Evolutionary conservation across 495 filamentous ascomycete species (phyloP), one percentile per base, ranked within the genome.

Genomic region (Hypoxylon lienhwacheense): DNA sequence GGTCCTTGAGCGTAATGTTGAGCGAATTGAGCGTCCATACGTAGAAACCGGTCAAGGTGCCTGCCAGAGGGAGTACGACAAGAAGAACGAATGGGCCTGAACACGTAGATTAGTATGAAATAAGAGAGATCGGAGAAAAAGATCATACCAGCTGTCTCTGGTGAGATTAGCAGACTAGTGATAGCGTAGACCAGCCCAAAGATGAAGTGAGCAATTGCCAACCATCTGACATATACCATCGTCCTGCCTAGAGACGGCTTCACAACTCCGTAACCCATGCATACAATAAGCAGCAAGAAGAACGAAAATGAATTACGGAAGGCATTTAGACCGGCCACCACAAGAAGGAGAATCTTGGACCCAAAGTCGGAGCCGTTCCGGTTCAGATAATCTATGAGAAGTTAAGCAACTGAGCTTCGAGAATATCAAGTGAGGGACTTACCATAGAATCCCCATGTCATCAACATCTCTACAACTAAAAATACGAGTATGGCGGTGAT

Each of bases 181-280:
- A 97, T 77, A 10, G 91, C 87, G 66, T 97, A 99, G 46, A 96
- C 85, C 58, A 99, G 82, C 15, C 91, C 93, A 60, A 97, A 99
- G 42, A 95, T 74, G 60, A 99, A 99, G 72, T 99, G 93, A 1
- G 82, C 85, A 55, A 90, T 85, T 34, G 95, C 95, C 5, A 98
- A 80, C 61, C 85, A 85, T n/a, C 93, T 86, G 41, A 96, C 91
- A 61, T 88, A 92, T 53, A 91, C 81, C 93, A 99, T 99, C 2
- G 90, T 90, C 55, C 86, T 84, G 46, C 93, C 93, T 2, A 99
- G 78, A n/a, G 84, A 88, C 4, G 85, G 92, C 69, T 97, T 97
- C 53, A 97, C 93, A 16, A 99, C 93, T 63, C 93, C 93, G 59
- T 99, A 99, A 36, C 93, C 93, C 93, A 99, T 97, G 70, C 93